Evolutionary conservation across 1,284 basidiomycete species (phyloP).

Genomic region (Moesziomyces sp.): DNA sequence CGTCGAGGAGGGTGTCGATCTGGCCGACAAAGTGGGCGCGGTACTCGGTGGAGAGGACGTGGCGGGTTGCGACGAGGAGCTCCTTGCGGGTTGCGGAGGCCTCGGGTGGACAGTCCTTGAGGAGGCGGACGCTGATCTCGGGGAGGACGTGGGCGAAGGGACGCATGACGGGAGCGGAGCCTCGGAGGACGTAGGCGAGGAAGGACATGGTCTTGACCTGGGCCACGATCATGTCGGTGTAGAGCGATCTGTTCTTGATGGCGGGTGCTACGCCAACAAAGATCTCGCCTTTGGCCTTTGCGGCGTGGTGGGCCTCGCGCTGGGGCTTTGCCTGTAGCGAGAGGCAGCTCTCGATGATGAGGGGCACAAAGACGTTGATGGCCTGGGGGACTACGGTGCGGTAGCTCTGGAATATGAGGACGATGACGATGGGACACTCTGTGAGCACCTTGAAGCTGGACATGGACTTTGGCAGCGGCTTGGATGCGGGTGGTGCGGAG

Average conservation of each 20-base stretch:
- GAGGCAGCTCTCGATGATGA: conserved; percentile 66
- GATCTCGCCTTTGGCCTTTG: conserved; percentile 79
- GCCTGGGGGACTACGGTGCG: conserved; percentile 75
- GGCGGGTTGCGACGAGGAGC: conserved; percentile 89
- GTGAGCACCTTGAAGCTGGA: conserved; percentile 91
- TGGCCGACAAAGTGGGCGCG: conserved; percentile 83
- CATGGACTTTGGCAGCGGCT: conserved; percentile 58
- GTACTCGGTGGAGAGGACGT: conserved; percentile 85
- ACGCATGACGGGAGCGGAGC: conserved; percentile 77
- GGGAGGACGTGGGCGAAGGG: conserved; percentile 85
- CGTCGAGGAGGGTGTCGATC: conserved; percentile 90
- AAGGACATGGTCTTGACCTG: conserved; percentile 90
- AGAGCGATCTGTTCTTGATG: conserved; percentile 78
- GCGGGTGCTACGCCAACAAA: conserved; percentile 84
- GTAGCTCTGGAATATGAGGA: conserved; percentile 88
- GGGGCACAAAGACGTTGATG: conserved; percentile 78
- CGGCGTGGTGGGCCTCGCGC: conserved; percentile 81
- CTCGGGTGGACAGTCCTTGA: conserved; percentile 93
- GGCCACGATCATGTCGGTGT: conserved; percentile 87
- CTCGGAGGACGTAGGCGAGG: conserved; percentile 88
- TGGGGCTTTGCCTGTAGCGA: conserved; percentile 80
- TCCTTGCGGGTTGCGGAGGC: conserved; percentile 82
- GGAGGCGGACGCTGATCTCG: conserved; percentile 81
- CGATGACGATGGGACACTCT: conserved; percentile 92
- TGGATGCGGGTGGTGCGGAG: conserved; percentile 22